Percentiles rank a stretch among this genome's conserved stretches.
phyloP scores from a whole-genome alignment of 306 rosid species.

The Vigna nakashimae region DNA sequence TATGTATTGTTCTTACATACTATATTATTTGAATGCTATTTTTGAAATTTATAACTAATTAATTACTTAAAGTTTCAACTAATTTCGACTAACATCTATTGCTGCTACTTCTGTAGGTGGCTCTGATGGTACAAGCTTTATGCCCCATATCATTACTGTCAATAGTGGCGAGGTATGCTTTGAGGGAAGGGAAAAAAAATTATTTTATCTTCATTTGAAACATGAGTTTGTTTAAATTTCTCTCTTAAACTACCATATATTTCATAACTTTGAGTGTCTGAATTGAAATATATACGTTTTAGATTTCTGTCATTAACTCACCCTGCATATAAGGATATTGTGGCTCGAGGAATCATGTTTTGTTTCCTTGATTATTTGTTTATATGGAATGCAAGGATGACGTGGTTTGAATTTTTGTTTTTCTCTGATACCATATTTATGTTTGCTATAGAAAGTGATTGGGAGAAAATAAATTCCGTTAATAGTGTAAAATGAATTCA shows the following conservation, averaged over 20 bases:
- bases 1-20: neutral
- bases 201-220: neutral
- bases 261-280: neutral
- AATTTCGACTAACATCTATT: constrained; percentile 26
- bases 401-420: neutral
- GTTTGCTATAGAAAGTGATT: too few relatives aligned
- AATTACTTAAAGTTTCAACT: constrained; percentile 16
- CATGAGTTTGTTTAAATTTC: neutral
- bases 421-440: too few relatives aligned
- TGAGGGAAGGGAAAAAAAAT: neutral
- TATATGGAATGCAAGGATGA: neutral
- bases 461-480: too few relatives aligned
- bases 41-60: neutral
- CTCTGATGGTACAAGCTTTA: constrained; percentile 61
- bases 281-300: neutral
- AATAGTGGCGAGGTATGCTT: constrained; percentile 73
- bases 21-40: neutral
- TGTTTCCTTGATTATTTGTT: neutral
- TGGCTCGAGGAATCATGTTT: neutral
- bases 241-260: neutral
- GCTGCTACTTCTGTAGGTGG: constrained; percentile 54
- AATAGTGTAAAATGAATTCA: too few relatives aligned
- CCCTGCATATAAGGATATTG: neutral
- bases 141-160: constrained; percentile 73
- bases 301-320: neutral